Evolutionary conservation across 345 rosid genomes (phyloP), one percentile per base, ranked within the genome.

Genomic region (Balakata baccata): DNA sequence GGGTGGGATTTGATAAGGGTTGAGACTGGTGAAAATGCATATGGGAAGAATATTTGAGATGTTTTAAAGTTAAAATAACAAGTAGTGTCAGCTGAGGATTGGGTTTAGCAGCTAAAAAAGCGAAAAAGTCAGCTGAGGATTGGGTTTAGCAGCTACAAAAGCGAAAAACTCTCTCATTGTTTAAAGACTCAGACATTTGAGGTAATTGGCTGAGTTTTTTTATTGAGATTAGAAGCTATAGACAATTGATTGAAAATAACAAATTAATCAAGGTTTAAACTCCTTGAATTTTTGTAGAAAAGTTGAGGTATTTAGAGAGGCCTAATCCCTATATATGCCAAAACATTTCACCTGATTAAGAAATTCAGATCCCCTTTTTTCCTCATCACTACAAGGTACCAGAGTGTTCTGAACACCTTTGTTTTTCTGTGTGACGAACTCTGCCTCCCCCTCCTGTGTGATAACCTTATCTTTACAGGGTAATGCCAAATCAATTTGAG

Each of bases 361-460:
- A 86, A 89, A 95, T 57, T 82, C 85, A 67, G 98, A 83, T 76
- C 97, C 98, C 75, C 75, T 88, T 46, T 85, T 82, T 84, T 89
- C 93, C 74, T 86, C 84, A 64, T 83, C 84, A 66, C 74, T 79
- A 34, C 81, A 53, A 69, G 83, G 72, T 66, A 68, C 77, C 75
- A 71, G 45, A 64, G 70, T 82, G 52, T 70, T 64, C 43, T 66
- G 79, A 71, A 69, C 70, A 70, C 66, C 68, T 72, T 76, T 66
- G 38, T 68, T 80, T 79, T 83, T 77, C 37, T 72, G 56, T 57
- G 60, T 18, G 9, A 50, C 59, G 66, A 60, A 52, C 54, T 75
- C 75, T 45, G 75, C 59, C 14, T 76, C 77, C 14, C 16, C 72
- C 72, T 60, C 29, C 46, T 20, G 79, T 46, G 74, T 29, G 54